phyloP scores from a whole-genome alignment of 805 yeast species.

The Candida suzukii region DNA sequence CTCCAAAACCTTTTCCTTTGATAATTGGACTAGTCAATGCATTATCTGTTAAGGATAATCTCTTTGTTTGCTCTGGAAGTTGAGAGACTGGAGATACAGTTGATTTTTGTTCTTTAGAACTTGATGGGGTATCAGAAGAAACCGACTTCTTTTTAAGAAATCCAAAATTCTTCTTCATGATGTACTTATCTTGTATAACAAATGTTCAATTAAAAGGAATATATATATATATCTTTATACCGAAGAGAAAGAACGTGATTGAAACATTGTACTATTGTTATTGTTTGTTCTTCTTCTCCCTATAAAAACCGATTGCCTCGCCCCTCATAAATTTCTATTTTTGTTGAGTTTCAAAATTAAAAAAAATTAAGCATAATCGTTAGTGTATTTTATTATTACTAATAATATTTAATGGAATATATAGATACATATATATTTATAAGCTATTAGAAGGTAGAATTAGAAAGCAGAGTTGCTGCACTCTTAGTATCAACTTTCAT shows the following conservation, averaged over 20 bases:
- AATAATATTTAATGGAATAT: not conserved
- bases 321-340: too few relatives aligned
- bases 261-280: too few relatives aligned
- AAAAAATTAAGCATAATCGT: not conserved
- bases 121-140: constrained; percentile 2
- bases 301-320: too few relatives aligned
- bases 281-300: not conserved
- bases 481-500: constrained; percentile 65
- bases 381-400: not conserved
- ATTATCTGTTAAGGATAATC: not conserved
- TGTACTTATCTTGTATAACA: too few relatives aligned
- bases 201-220: too few relatives aligned
- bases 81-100: not conserved
- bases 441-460: constrained; percentile 49
- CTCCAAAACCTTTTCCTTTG: not conserved
- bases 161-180: constrained; percentile 14
- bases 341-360: too few relatives aligned
- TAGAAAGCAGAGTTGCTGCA: constrained; percentile 79
- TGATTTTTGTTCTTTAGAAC: constrained; percentile 7
- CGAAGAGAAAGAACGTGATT: too few relatives aligned
- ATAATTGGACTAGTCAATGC: not conserved
- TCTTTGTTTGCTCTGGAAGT: not conserved
- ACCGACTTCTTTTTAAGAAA: constrained; percentile 8
- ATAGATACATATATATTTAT: not conserved
- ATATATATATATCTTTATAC: too few relatives aligned